Conservation (phyloP, 2,329 filamentous ascomycete species). For the Salinomyces thailandicus region DNA sequence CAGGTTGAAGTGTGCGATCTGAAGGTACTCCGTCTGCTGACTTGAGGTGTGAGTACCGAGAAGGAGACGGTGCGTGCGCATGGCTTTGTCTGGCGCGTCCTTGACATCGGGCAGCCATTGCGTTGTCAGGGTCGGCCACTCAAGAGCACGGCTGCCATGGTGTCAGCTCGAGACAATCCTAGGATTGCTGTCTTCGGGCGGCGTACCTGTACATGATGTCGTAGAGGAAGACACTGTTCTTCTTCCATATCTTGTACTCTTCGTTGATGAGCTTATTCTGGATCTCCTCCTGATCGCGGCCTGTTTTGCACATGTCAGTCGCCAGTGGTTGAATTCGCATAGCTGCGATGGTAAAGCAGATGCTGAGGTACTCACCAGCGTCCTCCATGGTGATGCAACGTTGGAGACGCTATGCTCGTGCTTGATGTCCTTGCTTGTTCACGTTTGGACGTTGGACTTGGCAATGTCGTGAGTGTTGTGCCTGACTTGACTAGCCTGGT, state of each 20-base stretch:
- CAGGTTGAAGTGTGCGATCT: constrained; percentile 89
- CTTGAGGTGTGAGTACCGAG: constrained; percentile 92
- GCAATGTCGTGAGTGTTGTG: too few relatives aligned
- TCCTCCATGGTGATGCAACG: constrained; percentile 15
- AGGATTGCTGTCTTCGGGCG: background rate
- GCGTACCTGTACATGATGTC: constrained; percentile 80
- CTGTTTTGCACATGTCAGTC: background rate
- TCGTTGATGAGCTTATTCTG: constrained; percentile 91
- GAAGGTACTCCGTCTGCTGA: constrained; percentile 76
- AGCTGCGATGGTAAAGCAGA: background rate
- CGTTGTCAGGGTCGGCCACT: constrained; percentile 94
- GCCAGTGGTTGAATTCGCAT: background rate
- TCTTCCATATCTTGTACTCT: constrained; percentile 99
- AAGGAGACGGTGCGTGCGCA: constrained; percentile 76
- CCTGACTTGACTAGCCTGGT: too few relatives aligned
- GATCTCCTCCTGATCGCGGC: constrained; percentile 28
- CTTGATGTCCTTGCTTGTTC: too few relatives aligned
- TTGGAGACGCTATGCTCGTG: constrained; percentile 2
- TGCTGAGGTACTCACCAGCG: constrained; percentile 9
- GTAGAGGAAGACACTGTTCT: constrained; percentile 96
- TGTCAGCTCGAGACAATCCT: constrained; percentile 1
- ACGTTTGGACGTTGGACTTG: too few relatives aligned
- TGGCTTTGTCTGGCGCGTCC: constrained; percentile 72
- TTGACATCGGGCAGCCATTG: constrained; percentile 98
- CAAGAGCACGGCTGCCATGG: constrained; percentile 62